Evolutionary conservation across 2,329 filamentous ascomycete genomes (phyloP).

Genomic region (Cladosporium colombiae): DNA sequence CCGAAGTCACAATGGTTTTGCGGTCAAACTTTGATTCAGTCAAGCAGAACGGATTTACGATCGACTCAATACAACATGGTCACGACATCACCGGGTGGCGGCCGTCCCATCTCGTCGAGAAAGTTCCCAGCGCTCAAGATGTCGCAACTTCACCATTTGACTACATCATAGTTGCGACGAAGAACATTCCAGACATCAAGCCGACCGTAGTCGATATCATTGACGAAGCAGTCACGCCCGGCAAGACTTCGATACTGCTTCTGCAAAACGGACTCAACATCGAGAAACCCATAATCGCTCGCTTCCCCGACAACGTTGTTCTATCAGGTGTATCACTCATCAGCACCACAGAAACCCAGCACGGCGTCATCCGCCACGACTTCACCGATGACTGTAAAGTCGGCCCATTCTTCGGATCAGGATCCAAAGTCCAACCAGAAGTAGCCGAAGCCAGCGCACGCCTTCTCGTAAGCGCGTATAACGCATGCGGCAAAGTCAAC

Average conservation of each 20-base stretch:
- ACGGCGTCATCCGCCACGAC: conserved; percentile 55
- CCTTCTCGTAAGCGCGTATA: conserved; percentile 52
- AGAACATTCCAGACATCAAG: conserved; percentile 58
- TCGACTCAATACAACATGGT: conserved; percentile 59
- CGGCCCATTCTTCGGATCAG: conserved; percentile 49
- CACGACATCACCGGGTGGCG: conserved; percentile 48
- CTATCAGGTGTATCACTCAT: conserved; percentile 55
- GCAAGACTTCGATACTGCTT: conserved; percentile 56
- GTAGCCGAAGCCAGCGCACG: conserved; percentile 36
- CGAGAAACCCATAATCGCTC: conserved; percentile 53
- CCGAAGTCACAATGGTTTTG: conserved; percentile 56
- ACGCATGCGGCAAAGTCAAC: conserved; percentile 47
- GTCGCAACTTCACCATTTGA: conserved; percentile 45
- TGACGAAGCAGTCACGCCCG: conserved; percentile 52
- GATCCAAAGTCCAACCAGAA: conserved; percentile 37
- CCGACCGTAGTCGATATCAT: conserved; percentile 51
- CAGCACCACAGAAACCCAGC: conserved; percentile 51
- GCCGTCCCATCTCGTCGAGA: conserved; percentile 45
- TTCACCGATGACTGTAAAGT: conserved; percentile 54
- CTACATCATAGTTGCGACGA: conserved; percentile 60
- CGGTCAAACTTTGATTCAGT: conserved; percentile 59
- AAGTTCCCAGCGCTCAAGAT: conserved; percentile 49
- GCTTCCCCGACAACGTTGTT: conserved; percentile 55
- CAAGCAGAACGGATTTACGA: conserved; percentile 51
- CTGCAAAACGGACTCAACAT: conserved; percentile 67